Percentiles rank a stretch among this genome's conserved stretches.
These are phyloP conservation scores for Knoxdaviesia capensis DNA, from an alignment of 2,329 filamentous ascomycete species.

Conservation along the genomic window DNA sequence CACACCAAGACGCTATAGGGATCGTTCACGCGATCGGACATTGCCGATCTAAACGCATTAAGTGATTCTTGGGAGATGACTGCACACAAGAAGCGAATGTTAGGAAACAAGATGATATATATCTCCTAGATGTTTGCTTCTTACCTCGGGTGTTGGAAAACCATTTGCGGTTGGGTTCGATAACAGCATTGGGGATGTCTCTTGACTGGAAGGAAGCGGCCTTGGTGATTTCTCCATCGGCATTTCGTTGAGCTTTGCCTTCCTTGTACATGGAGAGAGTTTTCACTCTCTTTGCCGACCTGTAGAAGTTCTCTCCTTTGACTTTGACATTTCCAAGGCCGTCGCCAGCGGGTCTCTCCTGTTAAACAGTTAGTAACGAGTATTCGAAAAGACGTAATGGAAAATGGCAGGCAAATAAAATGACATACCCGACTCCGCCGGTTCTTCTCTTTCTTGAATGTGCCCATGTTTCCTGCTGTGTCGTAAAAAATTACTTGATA, in stretches of 20 bases:
- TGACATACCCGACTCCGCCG: conserved; percentile 43
- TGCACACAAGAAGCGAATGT: neutral
- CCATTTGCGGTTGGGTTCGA: conserved; percentile 96
- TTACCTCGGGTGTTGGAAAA: conserved; percentile 68
- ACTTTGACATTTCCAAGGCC: conserved; percentile 79
- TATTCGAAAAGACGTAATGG: too few relatives aligned
- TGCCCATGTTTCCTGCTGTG: conserved; percentile 42
- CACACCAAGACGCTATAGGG: conserved; percentile 76
- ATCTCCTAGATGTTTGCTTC: neutral
- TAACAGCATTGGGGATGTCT: conserved; percentile 62
- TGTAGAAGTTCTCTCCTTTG: conserved; percentile 98
- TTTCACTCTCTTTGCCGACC: conserved; percentile 77
- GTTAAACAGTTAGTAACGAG: neutral
- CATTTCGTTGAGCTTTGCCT: conserved; percentile 64
- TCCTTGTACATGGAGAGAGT: conserved; percentile 79
- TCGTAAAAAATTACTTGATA: too few relatives aligned
- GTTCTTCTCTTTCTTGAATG: conserved; percentile 74
- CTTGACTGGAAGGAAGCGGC: conserved; percentile 68
- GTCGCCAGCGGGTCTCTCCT: conserved; percentile 63
- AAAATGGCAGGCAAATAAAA: neutral
- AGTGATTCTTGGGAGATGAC: conserved; percentile 76
- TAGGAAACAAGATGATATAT: neutral
- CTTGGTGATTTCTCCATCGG: conserved; percentile 65
- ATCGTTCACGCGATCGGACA: conserved; percentile 75
- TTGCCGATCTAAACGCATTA: conserved; percentile 71